Evolutionary conservation across 1,284 basidiomycete genomes (phyloP), one percentile per base, ranked within the genome.

Genomic region (Cerrena zonata): DNA sequence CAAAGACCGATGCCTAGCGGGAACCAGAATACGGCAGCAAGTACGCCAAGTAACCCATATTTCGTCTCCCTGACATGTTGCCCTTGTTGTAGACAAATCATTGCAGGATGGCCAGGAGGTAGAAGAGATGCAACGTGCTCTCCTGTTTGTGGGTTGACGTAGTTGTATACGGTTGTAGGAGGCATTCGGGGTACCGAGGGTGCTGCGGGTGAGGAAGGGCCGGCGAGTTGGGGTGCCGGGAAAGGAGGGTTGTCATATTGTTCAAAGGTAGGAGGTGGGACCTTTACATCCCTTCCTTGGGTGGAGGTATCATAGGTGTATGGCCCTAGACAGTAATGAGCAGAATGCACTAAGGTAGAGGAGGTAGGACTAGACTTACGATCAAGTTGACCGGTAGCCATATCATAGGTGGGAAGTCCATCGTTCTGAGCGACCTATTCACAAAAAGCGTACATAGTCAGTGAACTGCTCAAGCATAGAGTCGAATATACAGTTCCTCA

Each of bases 21-120:
- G 69, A 91, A 91, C 86, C 88, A 91, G 55, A 91, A 71, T 22
- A 91, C 69, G 2, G 88, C 88, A 12, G 85, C 84, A 18, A 91
- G 68, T 23, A 91, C 60, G 81, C 86, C 87, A 13, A 89, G 72
- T 2, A 87, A 51, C 3, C 87, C 85, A 58, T 74, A 91, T 45
- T 72, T 76, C 19, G 82, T 79, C 37, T 78, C 65, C 7, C 73
- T 66, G n/a, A 82, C 60, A 62, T 91, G 88, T 21, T 65, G 66
- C 4, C 87, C 88, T n/a, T 77, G 66, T 61, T 89, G 89, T 24
- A 90, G 64, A 58, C 88, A 91, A 30, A 86, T 58, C 87, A 89
- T 89, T 66, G 87, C 80, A 0, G 87, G 89, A 61, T 90, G 82
- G 54, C 80, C 73, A 1, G 88, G 88, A 0, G 88, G 83, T 2